Base-by-base conservation (phyloP, 139 green algal species). In the Eudorina sp. region DNA sequence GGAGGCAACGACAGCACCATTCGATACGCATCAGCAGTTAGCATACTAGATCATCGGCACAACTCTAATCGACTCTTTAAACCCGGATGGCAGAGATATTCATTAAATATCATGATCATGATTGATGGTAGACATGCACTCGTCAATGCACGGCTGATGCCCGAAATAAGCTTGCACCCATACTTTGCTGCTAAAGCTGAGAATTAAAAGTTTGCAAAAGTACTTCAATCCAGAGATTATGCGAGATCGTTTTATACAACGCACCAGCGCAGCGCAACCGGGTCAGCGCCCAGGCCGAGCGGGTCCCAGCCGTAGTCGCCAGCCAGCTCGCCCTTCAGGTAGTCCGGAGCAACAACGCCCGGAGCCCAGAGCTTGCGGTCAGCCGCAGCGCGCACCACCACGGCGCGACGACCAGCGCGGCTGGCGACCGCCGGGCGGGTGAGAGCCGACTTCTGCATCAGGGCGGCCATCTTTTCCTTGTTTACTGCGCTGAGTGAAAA, bases 261-360 rank as follows among this genome's bases (percentile, higher is more conserved):
- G 76, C 86, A 97, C 95, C 96, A 98, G 46, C 92, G 87, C 34
- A 98, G 95, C 3, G 96, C 94, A 9, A 89, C 73, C 25, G 93
- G 92, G 90, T 98, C 91, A 36, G 92, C 91, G 51, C 91, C 95
- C 53, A 98, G 94, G 58, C 90, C 90, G 19, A 97, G 89, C 41
- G 95, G 96, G 85, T 97, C 96, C 80, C 94, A 97, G 55, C 95
- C 94, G 82, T 90, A 93, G 89, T 93, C 86, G 85, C 90, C 91
- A 3, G 91, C 84, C 53, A 93, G 88, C 31, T 76, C 46, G 72
- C 92, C 92, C 64, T 93, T 72, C 21, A 97, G 92, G 90, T 97
- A 95, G 6, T 80, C 74, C 46, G 95, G 95, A 18, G 91, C 92
- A 78, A 95, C 91, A 58, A 92, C 91, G 23, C 48, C 75, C 38